phyloP scores from a whole-genome alignment of 371 early-diverging fungal species.

The Haplosporangium sp. region DNA sequence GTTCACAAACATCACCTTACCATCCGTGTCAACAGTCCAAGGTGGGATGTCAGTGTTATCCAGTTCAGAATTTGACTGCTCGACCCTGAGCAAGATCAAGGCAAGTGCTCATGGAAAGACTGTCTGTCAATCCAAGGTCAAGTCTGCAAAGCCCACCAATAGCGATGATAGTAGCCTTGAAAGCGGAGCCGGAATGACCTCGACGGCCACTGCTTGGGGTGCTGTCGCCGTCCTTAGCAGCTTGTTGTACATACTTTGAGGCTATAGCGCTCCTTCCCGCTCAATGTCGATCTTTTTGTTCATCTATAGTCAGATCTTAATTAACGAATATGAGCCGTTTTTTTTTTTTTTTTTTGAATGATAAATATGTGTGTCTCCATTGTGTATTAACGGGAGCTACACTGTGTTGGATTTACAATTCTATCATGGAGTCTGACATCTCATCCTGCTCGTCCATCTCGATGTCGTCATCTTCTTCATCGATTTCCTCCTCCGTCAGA shows the following conservation, averaged over 20 bases:
- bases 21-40: constrained; percentile 55
- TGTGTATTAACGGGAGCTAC: no score
- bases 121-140: constrained; percentile 31
- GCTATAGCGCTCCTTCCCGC: no score
- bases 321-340: no score
- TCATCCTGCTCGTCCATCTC: constrained; percentile 51
- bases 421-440: constrained; percentile 30
- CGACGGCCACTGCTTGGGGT: no score
- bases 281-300: no score
- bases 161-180: constrained; percentile 1
- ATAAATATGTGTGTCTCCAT: no score
- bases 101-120: constrained; percentile 43
- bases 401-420: constrained; percentile 2
- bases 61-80: constrained; percentile 48
- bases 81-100: constrained; percentile 38
- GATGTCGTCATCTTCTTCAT: constrained; percentile 52
- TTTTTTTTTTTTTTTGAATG: no score
- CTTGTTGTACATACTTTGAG: no score
- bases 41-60: constrained; percentile 52
- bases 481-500: constrained; percentile 67
- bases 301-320: no score
- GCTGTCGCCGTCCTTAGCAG: no score
- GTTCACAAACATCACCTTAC: constrained; percentile 58
- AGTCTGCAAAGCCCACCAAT: constrained; percentile 35
- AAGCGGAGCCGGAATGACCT: neutral